phyloP scores from a whole-genome alignment of 345 rosid genomes.

The Euphorbia tirucalli region DNA sequence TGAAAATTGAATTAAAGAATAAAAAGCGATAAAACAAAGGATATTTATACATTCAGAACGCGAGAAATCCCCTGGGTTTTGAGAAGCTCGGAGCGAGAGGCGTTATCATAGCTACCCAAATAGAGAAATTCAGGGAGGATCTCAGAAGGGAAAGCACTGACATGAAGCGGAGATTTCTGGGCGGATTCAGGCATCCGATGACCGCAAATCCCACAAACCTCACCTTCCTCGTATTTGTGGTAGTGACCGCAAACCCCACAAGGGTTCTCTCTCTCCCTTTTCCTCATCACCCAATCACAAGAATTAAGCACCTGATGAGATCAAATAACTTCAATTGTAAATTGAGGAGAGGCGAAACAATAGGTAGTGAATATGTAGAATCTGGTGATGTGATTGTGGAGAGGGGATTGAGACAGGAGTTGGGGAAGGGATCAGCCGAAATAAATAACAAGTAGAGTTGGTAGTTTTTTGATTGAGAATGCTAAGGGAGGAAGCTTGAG shows the following conservation, averaged over 20 bases:
- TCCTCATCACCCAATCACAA: constrained; percentile 55
- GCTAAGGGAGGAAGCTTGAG: not conserved
- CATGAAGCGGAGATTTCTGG: constrained; percentile 44
- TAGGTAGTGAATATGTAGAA: not conserved
- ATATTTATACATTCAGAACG: constrained; percentile 64
- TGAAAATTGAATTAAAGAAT: not conserved
- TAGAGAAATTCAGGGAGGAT: constrained; percentile 87
- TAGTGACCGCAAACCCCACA: constrained; percentile 96
- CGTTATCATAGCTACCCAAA: constrained; percentile 96
- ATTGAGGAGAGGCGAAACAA: not conserved
- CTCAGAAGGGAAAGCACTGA: constrained; percentile 91
- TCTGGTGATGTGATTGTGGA: not conserved
- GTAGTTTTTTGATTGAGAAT: not conserved
- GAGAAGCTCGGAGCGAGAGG: constrained; percentile 94
- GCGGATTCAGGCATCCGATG: constrained; percentile 61
- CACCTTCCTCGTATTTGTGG: constrained; percentile 98
- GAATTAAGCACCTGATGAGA: not conserved
- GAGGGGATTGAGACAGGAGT: not conserved
- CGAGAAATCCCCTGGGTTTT: constrained; percentile 84
- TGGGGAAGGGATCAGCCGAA: not conserved
- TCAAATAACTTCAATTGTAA: not conserved
- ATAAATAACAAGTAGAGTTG: too few species aligned
- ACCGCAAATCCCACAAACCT: constrained; percentile 94
- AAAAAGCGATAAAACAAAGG: not conserved
- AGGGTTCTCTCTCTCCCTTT: constrained; percentile 98